Conservation (phyloP, 768 basidiomycete genomes). For the Boletus vinaceobasis region DNA sequence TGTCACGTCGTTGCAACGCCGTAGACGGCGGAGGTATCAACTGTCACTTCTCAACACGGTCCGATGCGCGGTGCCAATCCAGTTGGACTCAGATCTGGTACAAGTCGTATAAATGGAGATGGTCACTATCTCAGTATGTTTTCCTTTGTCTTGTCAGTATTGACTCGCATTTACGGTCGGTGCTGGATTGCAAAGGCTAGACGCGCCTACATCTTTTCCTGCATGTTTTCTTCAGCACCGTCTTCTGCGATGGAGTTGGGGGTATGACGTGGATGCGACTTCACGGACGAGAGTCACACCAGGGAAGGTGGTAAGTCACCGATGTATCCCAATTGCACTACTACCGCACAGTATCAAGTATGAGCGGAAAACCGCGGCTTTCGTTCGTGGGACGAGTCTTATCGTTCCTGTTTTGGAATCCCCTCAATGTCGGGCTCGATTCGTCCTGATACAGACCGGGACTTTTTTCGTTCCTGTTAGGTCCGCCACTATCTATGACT, state of each 20-base stretch:
- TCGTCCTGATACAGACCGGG: slow-evolving; percentile 4
- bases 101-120: background rate
- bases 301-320: too few species aligned
- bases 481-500: background rate
- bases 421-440: slow-evolving; percentile 3
- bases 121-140: slow-evolving; percentile 2
- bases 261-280: background rate
- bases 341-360: background rate
- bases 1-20: slow-evolving; percentile 13
- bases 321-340: background rate
- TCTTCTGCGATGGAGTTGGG: background rate
- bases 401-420: slow-evolving; percentile 1
- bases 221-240: background rate
- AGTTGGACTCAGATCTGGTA: background rate
- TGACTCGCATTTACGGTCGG: background rate
- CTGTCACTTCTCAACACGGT: background rate
- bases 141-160: background rate
- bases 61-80: background rate
- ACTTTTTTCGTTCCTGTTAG: background rate
- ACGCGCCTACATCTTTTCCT: background rate
- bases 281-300: background rate
- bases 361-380: background rate
- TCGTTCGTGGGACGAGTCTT: slow-evolving; percentile 10
- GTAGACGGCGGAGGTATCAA: slow-evolving; percentile 1
- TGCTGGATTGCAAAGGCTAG: background rate